These are phyloP conservation scores for Malassezia obtusa DNA, from an alignment of 1,284 basidiomycete genomes.

Conservation along the genomic window DNA sequence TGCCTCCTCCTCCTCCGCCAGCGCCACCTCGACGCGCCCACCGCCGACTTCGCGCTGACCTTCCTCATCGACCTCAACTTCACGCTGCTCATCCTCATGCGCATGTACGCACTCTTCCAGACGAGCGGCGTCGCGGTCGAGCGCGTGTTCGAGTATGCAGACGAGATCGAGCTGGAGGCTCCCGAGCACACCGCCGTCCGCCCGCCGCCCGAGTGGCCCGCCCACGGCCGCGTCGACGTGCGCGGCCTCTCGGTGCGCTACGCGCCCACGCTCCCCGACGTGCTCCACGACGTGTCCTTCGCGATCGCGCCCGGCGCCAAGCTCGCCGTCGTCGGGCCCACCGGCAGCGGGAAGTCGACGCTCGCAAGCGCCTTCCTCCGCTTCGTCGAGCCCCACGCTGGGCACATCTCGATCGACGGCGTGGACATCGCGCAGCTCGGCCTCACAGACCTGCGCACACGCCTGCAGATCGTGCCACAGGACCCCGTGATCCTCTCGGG, in stretches of 20 bases:
- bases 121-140: conserved; percentile 46
- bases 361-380: conserved; percentile 31
- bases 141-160: conserved; percentile 50
- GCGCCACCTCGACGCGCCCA: conserved; percentile 48
- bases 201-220: conserved; percentile 52
- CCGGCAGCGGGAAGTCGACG: conserved; percentile 50
- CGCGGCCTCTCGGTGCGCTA: conserved; percentile 51
- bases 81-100: conserved; percentile 17
- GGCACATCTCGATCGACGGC: conserved; percentile 33
- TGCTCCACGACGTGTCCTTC: conserved; percentile 52
- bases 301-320: conserved; percentile 60
- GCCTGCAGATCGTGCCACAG: conserved; percentile 53
- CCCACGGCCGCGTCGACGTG: conserved; percentile 50
- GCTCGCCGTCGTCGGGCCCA: conserved; percentile 71
- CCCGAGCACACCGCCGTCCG: conserved; percentile 44
- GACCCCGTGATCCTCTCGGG: conserved; percentile 41
- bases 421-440: conserved; percentile 51
- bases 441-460: conserved; percentile 51
- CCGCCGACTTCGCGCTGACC: conserved; percentile 42
- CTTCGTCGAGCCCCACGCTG: conserved; percentile 27
- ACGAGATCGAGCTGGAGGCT: conserved; percentile 50
- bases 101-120: conserved; percentile 22
- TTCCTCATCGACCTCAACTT: conserved; percentile 51
- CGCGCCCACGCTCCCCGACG: conserved; percentile 52
- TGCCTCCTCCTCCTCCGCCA: conserved; percentile 50